phyloP scores from a whole-genome alignment of 352 stramenopile genomes.

The Globisporangium recalcitrans region DNA sequence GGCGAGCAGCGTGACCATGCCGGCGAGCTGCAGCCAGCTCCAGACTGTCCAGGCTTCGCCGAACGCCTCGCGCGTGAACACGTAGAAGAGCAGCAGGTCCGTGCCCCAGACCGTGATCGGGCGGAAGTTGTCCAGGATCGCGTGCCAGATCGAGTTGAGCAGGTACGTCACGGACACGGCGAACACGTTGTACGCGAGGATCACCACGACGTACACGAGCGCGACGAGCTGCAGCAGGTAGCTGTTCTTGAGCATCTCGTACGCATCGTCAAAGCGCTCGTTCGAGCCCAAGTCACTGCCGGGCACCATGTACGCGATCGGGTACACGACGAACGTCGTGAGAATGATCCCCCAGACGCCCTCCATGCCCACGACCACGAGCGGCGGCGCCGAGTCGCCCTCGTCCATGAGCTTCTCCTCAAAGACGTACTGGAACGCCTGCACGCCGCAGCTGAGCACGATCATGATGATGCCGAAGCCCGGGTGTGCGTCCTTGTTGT shows the following conservation, averaged over 20 bases:
- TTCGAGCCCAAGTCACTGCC: conserved; percentile 93
- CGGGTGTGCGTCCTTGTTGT: conserved; percentile 65
- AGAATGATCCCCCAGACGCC: conserved; percentile 94
- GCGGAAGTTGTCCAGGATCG: conserved; percentile 97
- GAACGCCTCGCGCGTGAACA: conserved; percentile 87
- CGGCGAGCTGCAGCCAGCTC: conserved; percentile 92
- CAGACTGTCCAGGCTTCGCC: conserved; percentile 94
- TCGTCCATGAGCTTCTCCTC: conserved; percentile 97
- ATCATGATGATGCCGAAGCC: conserved; percentile 92
- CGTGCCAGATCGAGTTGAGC: conserved; percentile 96
- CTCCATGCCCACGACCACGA: conserved; percentile 95
- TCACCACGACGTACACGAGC: conserved; percentile 89
- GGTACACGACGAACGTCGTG: conserved; percentile 92
- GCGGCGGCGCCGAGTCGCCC: conserved; percentile 86
- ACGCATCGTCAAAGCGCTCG: conserved; percentile 86
- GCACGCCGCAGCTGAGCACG: conserved; percentile 92
- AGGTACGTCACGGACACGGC: conserved; percentile 95
- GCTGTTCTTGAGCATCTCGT: conserved; percentile 67
- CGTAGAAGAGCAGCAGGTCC: conserved; percentile 96
- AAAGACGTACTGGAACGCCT: conserved; percentile 96
- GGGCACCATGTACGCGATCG: conserved; percentile 87
- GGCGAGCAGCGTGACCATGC: conserved; percentile 91
- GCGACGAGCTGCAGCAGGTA: conserved; percentile 55
- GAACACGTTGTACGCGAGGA: conserved; percentile 96
- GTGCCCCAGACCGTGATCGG: conserved; percentile 94